These are phyloP conservation scores for Apiospora arundinis DNA, from an alignment of 2,329 filamentous ascomycete genomes.

Conservation along the genomic window DNA sequence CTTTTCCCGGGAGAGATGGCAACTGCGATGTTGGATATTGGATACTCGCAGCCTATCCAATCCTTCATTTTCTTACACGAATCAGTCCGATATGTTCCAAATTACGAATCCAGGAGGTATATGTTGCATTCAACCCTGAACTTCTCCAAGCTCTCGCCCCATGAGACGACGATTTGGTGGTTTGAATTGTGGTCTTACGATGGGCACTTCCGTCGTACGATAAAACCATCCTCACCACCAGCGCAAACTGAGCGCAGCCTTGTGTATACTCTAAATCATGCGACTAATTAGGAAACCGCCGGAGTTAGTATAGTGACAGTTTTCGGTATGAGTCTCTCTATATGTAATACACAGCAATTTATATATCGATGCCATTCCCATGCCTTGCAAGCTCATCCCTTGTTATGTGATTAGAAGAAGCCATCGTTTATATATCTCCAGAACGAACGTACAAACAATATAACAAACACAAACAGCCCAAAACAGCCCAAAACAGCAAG, in stretches of 20 bases:
- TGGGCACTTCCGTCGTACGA: background rate
- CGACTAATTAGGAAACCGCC: constrained; percentile 11
- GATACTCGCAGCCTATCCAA: background rate
- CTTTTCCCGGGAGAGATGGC: background rate
- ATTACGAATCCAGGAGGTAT: background rate
- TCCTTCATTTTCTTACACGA: background rate
- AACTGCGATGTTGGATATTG: background rate
- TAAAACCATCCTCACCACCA: background rate
- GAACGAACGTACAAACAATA: background rate
- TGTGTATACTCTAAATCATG: constrained; percentile 6
- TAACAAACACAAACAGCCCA: background rate
- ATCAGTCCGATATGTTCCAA: background rate
- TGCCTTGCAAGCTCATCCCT: background rate
- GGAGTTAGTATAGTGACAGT: background rate
- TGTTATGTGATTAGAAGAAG: background rate
- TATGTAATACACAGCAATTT: background rate
- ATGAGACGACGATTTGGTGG: constrained; percentile 7
- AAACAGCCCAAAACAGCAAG: background rate
- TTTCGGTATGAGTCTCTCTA: background rate
- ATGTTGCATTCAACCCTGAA: background rate
- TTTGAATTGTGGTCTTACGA: constrained; percentile 7
- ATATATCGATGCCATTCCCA: constrained; percentile 7
- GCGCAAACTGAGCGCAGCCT: background rate
- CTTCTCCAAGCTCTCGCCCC: background rate
- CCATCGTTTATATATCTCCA: background rate